These are phyloP conservation scores for Hebeloma cylindrosporum DNA, from an alignment of 768 basidiomycete species.

Conservation along the genomic window DNA sequence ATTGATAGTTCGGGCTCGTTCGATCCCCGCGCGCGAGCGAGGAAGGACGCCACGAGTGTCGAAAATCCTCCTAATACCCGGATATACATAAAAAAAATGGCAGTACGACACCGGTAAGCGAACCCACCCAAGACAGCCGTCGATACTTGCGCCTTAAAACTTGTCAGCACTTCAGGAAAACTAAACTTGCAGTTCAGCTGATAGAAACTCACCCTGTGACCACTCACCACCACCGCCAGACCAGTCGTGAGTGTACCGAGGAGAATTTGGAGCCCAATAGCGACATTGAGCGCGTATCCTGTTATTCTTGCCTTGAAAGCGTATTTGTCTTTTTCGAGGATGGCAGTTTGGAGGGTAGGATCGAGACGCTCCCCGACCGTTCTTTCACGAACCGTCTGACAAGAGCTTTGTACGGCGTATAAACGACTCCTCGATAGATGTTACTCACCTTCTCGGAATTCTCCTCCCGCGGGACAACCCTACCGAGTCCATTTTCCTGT, in stretches of 20 bases:
- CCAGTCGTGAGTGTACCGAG: slow-evolving; percentile 71
- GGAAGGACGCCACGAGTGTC: slow-evolving; percentile 68
- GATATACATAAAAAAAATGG: not conserved
- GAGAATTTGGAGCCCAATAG: slow-evolving; percentile 64
- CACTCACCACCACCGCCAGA: slow-evolving; percentile 41
- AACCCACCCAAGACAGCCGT: slow-evolving; percentile 37
- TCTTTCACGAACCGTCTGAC: no score
- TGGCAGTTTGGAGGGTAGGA: slow-evolving; percentile 52
- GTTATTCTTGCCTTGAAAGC: slow-evolving; percentile 45
- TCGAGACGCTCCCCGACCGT: slow-evolving; percentile 35
- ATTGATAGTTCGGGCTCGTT: slow-evolving; percentile 69
- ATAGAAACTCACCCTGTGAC: slow-evolving; percentile 36
- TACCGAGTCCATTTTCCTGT: no score
- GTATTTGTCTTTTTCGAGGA: slow-evolving; percentile 44
- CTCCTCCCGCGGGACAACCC: no score
- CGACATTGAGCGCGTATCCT: slow-evolving; percentile 41
- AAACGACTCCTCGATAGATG: no score
- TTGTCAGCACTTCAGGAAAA: not conserved
- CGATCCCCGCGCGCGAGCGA: slow-evolving; percentile 69
- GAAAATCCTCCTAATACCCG: slow-evolving; percentile 65
- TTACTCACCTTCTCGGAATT: no score
- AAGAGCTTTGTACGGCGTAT: no score
- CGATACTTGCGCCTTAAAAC: slow-evolving; percentile 34
- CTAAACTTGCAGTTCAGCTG: not conserved
- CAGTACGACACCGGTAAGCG: not conserved